Base-by-base conservation (phyloP, 2,329 filamentous ascomycete species). In the Ophiostoma quercus region DNA sequence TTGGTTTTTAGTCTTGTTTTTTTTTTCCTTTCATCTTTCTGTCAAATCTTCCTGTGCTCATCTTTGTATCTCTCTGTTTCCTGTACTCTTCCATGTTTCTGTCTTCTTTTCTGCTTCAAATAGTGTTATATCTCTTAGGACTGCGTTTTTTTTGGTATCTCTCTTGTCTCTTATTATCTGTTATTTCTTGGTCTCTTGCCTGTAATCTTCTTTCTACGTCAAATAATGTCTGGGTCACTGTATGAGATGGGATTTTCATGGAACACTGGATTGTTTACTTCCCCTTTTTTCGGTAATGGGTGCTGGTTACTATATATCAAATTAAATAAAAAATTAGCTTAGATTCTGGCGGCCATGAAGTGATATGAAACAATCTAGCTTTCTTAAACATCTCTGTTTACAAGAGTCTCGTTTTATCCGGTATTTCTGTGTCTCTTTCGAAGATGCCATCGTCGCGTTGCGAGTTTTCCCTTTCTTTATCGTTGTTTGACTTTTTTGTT, bases 321-420 rank as follows among this genome's bases (percentile, higher is more conserved):
- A 57, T 25, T 57, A 25, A 57, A 57, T 25, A 25, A 57, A 57
- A 57, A 29, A 57, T 57, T 57, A 57, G n/a, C 22, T 57, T 57
- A 57, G 51, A 25, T 25, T 57, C 16, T 57, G 6, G 22, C 4
- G 8, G 16, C 25, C 22, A 57, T 12, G 3, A 25, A 57, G 51
- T 25, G 22, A 34, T 6, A 8, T 57, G 3, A 11, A 25, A 57
- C 51, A 25, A 1, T 29, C 11, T 57, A 25, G 14, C 19, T 47
- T 7, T 7, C 16, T 19, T 6, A 3, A 19, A 47, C 43, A 14
- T 47, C 3, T 41, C 9, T n/a, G 6, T n/a, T n/a, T 47, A 43
- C 16, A 43, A 43, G 16, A 43, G 43, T 47, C 19, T 47, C 1
- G 8, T 19, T n/a, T 8, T n/a, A 16, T 47, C 16, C 16, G 19